Conservation (phyloP, 2,329 filamentous ascomycete genomes). For the Hypoxylon sp. region DNA sequence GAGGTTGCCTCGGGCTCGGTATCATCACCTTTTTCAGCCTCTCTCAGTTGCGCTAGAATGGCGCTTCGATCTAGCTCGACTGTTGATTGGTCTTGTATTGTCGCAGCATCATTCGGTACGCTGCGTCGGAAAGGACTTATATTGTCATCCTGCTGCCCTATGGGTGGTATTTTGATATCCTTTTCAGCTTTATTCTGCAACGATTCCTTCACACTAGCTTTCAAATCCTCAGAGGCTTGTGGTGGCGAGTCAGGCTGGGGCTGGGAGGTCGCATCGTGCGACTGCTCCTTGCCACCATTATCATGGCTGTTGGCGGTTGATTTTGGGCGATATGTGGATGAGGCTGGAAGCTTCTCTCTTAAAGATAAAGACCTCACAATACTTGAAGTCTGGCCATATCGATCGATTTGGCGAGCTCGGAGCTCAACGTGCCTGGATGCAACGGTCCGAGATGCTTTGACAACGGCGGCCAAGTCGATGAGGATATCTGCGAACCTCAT, state of each 20-base stretch:
- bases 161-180: background rate
- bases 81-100: conserved; percentile 20
- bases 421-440: conserved; percentile 72
- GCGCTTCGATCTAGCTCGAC: conserved; percentile 42
- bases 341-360: conserved; percentile 39
- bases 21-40: conserved; percentile 7
- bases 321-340: conserved; percentile 8
- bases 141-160: conserved; percentile 23
- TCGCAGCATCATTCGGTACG: conserved; percentile 24
- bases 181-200: conserved; percentile 1
- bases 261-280: conserved; percentile 18
- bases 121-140: conserved; percentile 25
- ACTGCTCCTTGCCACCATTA: conserved; percentile 13
- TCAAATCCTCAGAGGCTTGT: conserved; percentile 4
- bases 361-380: conserved; percentile 54
- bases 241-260: conserved; percentile 3
- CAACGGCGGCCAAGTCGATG: conserved; percentile 76
- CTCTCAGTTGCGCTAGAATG: conserved; percentile 42
- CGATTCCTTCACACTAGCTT: conserved; percentile 7
- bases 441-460: conserved; percentile 76
- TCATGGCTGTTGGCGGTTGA: background rate
- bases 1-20: background rate
- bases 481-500: conserved; percentile 74
- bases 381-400: conserved; percentile 61
- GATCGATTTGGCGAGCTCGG: conserved; percentile 65